These are phyloP conservation scores for Escallonia rubra DNA, from an alignment of 129 eudicot species.

Conservation along the genomic window DNA sequence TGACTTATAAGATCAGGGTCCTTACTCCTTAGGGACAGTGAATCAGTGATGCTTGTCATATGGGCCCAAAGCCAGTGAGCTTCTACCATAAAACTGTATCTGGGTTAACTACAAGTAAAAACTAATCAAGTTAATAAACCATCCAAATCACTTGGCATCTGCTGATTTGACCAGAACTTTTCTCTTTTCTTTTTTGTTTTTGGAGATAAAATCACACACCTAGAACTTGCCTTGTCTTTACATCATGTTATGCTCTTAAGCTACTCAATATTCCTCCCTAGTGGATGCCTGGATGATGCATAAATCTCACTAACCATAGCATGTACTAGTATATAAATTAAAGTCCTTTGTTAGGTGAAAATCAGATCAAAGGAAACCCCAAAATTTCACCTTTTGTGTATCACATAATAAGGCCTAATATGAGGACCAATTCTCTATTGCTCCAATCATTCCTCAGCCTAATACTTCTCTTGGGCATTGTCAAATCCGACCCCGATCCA, in stretches of 20 bases:
- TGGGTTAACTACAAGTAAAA: background rate
- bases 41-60: background rate
- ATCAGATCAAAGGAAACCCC: constrained; percentile 1
- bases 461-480: constrained; percentile 1
- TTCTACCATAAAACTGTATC: background rate
- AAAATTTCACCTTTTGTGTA: too few relatives aligned
- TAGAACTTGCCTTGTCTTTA: constrained; percentile 15
- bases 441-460: constrained; percentile 20
- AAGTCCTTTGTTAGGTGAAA: background rate
- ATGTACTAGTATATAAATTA: background rate
- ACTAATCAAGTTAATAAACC: background rate
- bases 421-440: constrained; percentile 13
- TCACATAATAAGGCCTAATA: constrained; percentile 1
- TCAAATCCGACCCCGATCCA: constrained; percentile 60
- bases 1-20: constrained; percentile 17
- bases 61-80: background rate
- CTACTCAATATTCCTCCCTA: constrained; percentile 30
- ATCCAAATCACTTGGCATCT: background rate
- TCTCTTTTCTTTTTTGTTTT: background rate
- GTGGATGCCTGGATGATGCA: background rate
- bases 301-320: background rate
- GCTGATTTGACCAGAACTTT: background rate
- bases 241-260: constrained; percentile 30
- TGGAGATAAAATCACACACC: constrained; percentile 5
- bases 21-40: background rate